Evolutionary conservation across 2,329 filamentous ascomycete genomes (phyloP).

Genomic region (Verticillium alfalfae): DNA sequence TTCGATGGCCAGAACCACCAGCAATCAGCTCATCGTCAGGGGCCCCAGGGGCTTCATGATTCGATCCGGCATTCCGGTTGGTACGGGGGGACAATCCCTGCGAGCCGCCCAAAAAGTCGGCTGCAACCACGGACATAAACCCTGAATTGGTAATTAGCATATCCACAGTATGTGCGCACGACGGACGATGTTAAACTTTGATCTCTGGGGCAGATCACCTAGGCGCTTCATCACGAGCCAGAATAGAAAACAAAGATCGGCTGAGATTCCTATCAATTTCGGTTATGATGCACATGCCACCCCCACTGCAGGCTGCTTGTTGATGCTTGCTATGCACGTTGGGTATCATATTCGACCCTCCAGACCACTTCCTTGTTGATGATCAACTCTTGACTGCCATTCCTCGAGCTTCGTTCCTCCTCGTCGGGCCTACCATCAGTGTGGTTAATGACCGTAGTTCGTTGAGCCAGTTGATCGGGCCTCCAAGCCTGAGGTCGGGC

Average conservation of each 20-base stretch:
- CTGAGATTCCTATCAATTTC: too few relatives aligned
- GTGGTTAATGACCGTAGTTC: background rate
- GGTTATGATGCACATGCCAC: too few relatives aligned
- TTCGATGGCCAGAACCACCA: background rate
- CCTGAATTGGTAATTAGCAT: background rate
- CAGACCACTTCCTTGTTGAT: conserved; percentile 12
- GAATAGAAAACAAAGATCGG: background rate
- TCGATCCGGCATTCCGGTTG: background rate
- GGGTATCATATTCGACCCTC: conserved; percentile 7
- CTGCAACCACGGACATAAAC: background rate
- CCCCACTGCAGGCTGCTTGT: too few relatives aligned
- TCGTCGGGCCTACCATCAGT: conserved; percentile 1
- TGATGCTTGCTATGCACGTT: background rate
- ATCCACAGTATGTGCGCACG: background rate
- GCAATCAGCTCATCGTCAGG: background rate
- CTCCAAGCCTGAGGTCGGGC: conserved; percentile 1
- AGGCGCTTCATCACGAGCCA: background rate
- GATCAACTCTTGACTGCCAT: conserved; percentile 13
- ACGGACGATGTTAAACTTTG: background rate
- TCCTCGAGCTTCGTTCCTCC: conserved; percentile 2
- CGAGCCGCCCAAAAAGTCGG: background rate
- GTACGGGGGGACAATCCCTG: background rate
- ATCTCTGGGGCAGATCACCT: background rate
- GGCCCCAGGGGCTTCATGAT: background rate
- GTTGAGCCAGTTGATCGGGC: background rate